Evolutionary conservation across 148 eudicot species (phyloP).

Genomic region (Limonium bicolor): DNA sequence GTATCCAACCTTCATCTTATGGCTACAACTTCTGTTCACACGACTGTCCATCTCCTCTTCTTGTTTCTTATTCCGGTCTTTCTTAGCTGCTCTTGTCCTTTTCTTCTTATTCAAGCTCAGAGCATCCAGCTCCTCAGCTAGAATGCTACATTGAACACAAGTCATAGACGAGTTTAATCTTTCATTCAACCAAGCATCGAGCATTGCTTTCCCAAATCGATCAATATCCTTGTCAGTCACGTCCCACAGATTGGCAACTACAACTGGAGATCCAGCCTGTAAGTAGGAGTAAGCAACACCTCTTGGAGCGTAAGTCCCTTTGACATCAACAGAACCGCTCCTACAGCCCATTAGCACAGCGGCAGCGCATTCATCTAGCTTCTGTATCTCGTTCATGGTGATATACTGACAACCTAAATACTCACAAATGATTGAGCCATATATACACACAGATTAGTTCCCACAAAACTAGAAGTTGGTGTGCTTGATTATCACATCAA

Average conservation of each 20-base stretch:
- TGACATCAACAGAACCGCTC: constrained; percentile 51
- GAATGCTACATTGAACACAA: constrained; percentile 46
- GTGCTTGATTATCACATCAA: too few species aligned
- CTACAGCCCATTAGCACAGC: constrained; percentile 84
- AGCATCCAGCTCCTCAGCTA: constrained; percentile 32
- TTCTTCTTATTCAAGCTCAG: constrained; percentile 22
- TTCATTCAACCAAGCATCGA: constrained; percentile 58
- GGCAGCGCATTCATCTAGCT: constrained; percentile 67
- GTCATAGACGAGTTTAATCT: constrained; percentile 31
- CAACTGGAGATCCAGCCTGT: constrained; percentile 77
- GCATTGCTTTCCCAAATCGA: constrained; percentile 74
- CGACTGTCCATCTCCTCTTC: constrained; percentile 2
- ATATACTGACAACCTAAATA: constrained; percentile 63
- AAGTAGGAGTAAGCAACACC: constrained; percentile 70
- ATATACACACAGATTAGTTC: neutral
- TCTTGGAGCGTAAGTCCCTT: constrained; percentile 55
- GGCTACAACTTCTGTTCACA: constrained; percentile 23
- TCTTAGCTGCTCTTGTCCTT: constrained; percentile 28
- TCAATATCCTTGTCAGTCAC: constrained; percentile 93
- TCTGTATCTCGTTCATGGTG: constrained; percentile 49
- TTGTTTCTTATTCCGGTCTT: constrained; percentile 24
- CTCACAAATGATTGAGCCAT: neutral
- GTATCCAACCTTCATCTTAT: constrained; percentile 57
- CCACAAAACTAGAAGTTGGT: neutral
- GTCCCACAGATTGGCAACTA: constrained; percentile 89